Percentiles rank a stretch among this genome's conserved stretches.
Conservation (phyloP, 139 green algal genomes). For the Coelastrella sp. region DNA sequence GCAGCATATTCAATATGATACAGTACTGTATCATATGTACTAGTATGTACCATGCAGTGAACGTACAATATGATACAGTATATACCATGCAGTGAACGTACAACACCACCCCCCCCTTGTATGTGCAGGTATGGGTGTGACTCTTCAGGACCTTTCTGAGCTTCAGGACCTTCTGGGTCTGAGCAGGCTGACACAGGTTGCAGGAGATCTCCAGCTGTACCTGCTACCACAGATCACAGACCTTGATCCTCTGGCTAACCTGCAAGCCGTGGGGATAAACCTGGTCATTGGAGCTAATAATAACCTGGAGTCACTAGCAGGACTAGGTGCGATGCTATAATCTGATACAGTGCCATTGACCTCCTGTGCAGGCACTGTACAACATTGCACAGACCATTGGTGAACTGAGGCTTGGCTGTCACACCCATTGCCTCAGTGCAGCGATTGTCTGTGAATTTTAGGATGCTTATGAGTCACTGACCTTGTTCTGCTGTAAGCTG, state of each 20-base stretch:
- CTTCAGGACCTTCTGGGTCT: conserved; percentile 34
- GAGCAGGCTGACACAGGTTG: not conserved
- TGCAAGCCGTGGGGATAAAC: conserved; percentile 35
- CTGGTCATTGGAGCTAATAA: conserved; percentile 1
- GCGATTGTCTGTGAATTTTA: too few species aligned
- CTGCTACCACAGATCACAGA: not conserved
- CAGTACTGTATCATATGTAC: too few species aligned
- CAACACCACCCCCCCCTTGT: too few species aligned
- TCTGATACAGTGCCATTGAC: too few species aligned
- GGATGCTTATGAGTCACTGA: too few species aligned
- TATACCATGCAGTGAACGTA: too few species aligned
- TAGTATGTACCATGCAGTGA: not conserved
- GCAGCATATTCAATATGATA: too few species aligned
- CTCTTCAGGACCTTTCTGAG: not conserved
- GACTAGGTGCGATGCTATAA: conserved; percentile 42
- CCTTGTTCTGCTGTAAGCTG: too few species aligned
- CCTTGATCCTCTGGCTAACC: not conserved
- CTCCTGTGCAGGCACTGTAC: too few species aligned
- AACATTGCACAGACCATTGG: too few species aligned
- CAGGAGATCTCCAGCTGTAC: conserved; percentile 41
- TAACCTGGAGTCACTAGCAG: not conserved
- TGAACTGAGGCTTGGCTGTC: too few species aligned
- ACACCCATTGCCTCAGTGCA: too few species aligned
- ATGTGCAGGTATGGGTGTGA: conserved; percentile 37
- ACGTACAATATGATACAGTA: not conserved